Evolutionary conservation across 805 yeast genomes (phyloP).

Genomic region (Schwanniomyces occidentalis): DNA sequence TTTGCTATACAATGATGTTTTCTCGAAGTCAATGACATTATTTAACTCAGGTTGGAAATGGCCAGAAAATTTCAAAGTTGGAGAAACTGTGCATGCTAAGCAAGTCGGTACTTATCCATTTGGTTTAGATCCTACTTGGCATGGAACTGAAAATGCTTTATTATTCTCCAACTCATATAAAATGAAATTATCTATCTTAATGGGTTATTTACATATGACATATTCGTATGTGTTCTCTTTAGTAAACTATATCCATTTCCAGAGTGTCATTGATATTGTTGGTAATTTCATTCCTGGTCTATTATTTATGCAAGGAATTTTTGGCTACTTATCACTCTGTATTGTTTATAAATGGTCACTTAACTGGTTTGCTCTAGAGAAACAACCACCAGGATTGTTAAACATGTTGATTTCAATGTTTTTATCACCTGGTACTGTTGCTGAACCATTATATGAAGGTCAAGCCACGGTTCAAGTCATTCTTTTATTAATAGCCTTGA

Average conservation of each 20-base stretch:
- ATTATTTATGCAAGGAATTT: constrained; percentile 92
- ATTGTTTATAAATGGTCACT: constrained; percentile 93
- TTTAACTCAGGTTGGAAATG: constrained; percentile 92
- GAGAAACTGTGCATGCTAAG: constrained; percentile 68
- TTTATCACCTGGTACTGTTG: constrained; percentile 85
- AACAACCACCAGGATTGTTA: constrained; percentile 88
- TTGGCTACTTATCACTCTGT: constrained; percentile 84
- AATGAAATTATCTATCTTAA: constrained; percentile 91
- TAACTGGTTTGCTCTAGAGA: constrained; percentile 78
- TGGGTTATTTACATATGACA: constrained; percentile 95
- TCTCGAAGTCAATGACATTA: constrained; percentile 85
- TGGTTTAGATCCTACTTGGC: constrained; percentile 96
- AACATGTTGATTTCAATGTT: constrained; percentile 97
- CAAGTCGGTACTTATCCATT: constrained; percentile 70
- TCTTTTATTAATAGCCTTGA: constrained; percentile 70
- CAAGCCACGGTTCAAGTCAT: constrained; percentile 76
- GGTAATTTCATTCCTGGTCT: constrained; percentile 96
- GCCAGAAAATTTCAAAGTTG: constrained; percentile 73
- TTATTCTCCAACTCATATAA: constrained; percentile 93
- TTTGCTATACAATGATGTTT: constrained; percentile 86
- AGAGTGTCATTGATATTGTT: constrained; percentile 73
- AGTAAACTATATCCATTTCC: constrained; percentile 71
- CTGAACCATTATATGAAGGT: constrained; percentile 75
- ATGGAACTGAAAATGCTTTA: constrained; percentile 90
- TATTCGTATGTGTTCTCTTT: constrained; percentile 84